Conservation (phyloP, 179 eudicot genomes). For the Beta corolliflora region DNA sequence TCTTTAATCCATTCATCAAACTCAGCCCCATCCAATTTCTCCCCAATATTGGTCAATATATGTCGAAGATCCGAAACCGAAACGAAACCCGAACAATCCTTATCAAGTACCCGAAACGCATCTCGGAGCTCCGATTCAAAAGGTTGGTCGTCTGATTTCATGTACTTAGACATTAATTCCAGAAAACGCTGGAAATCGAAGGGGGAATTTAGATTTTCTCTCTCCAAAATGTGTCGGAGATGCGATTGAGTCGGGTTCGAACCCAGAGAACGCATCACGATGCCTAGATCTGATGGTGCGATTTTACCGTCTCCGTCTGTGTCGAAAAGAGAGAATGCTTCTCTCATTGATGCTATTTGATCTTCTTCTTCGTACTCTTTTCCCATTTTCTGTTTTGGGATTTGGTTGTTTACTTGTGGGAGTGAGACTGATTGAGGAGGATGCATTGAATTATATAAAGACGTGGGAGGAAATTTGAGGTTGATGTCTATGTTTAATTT, state of each 20-base stretch:
- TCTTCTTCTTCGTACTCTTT: constrained; percentile 37
- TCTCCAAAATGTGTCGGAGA: constrained; percentile 54
- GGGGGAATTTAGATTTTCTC: constrained; percentile 47
- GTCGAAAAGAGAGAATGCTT: constrained; percentile 76
- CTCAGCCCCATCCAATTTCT: constrained; percentile 70
- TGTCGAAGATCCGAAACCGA: constrained; percentile 67
- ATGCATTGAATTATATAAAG: background rate
- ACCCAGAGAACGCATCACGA: constrained; percentile 77
- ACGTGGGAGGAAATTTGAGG: background rate
- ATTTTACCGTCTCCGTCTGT: constrained; percentile 75
- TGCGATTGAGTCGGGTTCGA: constrained; percentile 76
- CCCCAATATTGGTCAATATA: constrained; percentile 70
- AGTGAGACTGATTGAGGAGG: background rate
- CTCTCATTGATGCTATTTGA: constrained; percentile 64
- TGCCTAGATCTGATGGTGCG: constrained; percentile 75
- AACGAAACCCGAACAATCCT: constrained; percentile 66
- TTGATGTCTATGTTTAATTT: background rate
- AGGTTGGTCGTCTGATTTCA: constrained; percentile 59
- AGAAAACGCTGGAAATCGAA: constrained; percentile 60
- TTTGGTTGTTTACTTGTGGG: background rate
- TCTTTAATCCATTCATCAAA: constrained; percentile 87
- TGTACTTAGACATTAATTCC: constrained; percentile 62
- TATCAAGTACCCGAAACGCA: constrained; percentile 75
- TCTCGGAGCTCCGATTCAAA: constrained; percentile 74
- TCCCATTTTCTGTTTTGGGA: constrained; percentile 16